Evolutionary conservation across 805 yeast species (phyloP).

Genomic region (Lipomyces starkeyi): DNA sequence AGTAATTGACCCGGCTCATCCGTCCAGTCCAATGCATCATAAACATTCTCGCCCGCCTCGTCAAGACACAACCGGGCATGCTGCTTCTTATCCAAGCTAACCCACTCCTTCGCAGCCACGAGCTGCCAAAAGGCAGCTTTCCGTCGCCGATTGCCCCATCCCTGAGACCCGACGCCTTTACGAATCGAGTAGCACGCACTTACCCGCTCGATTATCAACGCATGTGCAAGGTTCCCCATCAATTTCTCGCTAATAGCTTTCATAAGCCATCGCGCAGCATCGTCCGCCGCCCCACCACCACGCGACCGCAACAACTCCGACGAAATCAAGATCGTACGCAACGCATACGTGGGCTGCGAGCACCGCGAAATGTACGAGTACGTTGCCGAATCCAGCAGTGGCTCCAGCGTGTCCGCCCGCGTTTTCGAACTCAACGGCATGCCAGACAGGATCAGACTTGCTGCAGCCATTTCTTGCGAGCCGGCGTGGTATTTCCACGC

Average conservation of each 20-base stretch:
- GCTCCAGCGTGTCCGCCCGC: conserved; percentile 60
- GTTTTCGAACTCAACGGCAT: conserved; percentile 48
- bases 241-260: conserved; percentile 51
- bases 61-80: conserved; percentile 46
- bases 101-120: conserved; percentile 77
- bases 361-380: conserved; percentile 78
- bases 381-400: conserved; percentile 70
- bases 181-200: conserved; percentile 56
- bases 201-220: conserved; percentile 59
- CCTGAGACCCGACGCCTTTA: conserved; percentile 29
- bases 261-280: conserved; percentile 55
- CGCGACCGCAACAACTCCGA: conserved; percentile 67
- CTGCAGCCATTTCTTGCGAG: conserved; percentile 80
- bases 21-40: conserved; percentile 40
- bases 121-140: conserved; percentile 80
- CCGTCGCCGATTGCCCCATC: conserved; percentile 58
- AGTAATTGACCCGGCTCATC: conserved; percentile 27
- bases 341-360: conserved; percentile 69
- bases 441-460: conserved; percentile 66
- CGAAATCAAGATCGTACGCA: conserved; percentile 68
- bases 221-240: conserved; percentile 53
- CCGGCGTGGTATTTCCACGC: conserved; percentile 84
- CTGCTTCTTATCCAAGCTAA: conserved; percentile 42
- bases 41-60: conserved; percentile 43
- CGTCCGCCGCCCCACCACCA: conserved; percentile 52